phyloP scores from a whole-genome alignment of 2,329 filamentous ascomycete species.

The Penicillium sp. region DNA sequence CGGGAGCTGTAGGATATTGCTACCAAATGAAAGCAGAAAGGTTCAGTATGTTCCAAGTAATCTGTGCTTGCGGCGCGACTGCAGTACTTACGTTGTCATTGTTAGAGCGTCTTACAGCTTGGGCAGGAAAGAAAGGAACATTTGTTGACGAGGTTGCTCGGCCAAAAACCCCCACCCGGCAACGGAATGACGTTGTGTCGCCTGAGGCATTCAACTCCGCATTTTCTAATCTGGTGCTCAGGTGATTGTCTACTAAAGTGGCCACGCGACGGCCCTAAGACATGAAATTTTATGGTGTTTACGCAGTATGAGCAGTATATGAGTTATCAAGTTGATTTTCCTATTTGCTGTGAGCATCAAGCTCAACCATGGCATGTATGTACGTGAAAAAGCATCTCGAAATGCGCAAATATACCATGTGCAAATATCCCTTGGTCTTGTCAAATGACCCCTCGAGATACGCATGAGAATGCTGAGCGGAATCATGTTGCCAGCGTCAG shows the following conservation, averaged over 20 bases:
- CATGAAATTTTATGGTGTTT: too few species aligned
- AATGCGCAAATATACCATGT: not conserved
- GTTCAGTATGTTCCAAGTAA: not conserved
- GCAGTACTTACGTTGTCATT: slow-evolving; percentile 38
- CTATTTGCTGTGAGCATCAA: slow-evolving; percentile 24
- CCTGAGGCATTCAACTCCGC: slow-evolving; percentile 25
- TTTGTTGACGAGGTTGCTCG: slow-evolving; percentile 31
- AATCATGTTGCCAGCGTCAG: not conserved
- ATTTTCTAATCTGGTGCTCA: not conserved
- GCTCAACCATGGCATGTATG: slow-evolving; percentile 22
- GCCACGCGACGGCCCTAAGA: too few species aligned
- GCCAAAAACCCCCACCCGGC: slow-evolving; percentile 25
- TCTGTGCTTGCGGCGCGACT: not conserved
- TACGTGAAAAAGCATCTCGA: slow-evolving; percentile 6
- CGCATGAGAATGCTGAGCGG: not conserved
- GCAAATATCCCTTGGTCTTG: not conserved
- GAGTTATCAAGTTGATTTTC: slow-evolving; percentile 10
- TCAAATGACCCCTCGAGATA: not conserved
- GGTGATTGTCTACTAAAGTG: too few species aligned
- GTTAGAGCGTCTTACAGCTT: slow-evolving; percentile 13
- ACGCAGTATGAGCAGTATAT: not conserved
- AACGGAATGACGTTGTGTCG: slow-evolving; percentile 32
- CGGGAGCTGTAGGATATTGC: slow-evolving; percentile 68
- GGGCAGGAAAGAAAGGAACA: slow-evolving; percentile 13
- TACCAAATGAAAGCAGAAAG: slow-evolving; percentile 13